Percentiles rank a stretch among this genome's conserved stretches.
phyloP scores from a whole-genome alignment of 306 rosid genomes.

The Dalbergia cultrata region DNA sequence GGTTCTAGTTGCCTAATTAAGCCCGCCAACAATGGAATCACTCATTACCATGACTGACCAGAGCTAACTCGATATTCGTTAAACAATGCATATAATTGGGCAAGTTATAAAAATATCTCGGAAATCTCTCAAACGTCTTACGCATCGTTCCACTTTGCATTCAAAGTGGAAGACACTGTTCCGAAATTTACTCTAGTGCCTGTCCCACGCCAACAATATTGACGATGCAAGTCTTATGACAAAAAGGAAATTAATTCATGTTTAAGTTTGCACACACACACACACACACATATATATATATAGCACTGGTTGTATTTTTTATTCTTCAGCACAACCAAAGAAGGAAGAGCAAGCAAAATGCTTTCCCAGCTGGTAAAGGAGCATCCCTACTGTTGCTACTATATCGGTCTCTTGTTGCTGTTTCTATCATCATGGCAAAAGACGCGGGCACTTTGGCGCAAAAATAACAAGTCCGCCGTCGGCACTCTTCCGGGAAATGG shows the following conservation, averaged over 20 bases:
- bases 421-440: conserved; percentile 37
- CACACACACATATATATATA: background rate
- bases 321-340: background rate
- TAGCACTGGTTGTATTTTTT: background rate
- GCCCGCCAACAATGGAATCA: conserved; percentile 27
- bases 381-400: conserved; percentile 31
- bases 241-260: background rate
- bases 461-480: conserved; percentile 28
- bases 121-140: background rate
- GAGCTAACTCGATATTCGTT: background rate
- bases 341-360: conserved; percentile 48
- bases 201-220: conserved; percentile 45
- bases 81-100: conserved; percentile 5
- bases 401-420: conserved; percentile 26
- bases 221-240: background rate
- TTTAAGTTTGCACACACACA: too few species aligned
- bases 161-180: conserved; percentile 49
- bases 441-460: conserved; percentile 22
- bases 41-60: conserved; percentile 29
- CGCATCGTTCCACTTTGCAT: background rate
- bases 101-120: conserved; percentile 22
- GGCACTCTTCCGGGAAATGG: conserved; percentile 69
- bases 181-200: conserved; percentile 41
- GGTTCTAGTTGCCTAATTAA: background rate
- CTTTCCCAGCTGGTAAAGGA: conserved; percentile 46